These are phyloP conservation scores for Elaeis oleifera DNA, from an alignment of 202 grass and related monocot species.

Conservation along the genomic window DNA sequence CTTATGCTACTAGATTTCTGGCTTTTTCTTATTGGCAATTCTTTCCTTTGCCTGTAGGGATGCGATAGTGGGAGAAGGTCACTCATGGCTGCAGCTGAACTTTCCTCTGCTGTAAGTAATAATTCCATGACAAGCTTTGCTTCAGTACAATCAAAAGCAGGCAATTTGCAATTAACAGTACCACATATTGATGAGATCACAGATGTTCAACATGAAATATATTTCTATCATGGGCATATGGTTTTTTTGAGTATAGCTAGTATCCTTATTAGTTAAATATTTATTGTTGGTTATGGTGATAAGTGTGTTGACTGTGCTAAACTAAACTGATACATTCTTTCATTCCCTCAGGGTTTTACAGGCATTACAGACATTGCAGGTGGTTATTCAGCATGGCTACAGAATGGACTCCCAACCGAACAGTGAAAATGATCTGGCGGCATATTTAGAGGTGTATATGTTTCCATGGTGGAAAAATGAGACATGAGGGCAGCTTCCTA, in stretches of 20 bases:
- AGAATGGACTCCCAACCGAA: slow-evolving; percentile 3
- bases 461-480: too few species aligned
- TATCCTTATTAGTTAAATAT: not conserved
- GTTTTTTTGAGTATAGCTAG: not conserved
- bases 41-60: not conserved
- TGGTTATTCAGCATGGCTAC: slow-evolving; percentile 1
- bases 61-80: not conserved
- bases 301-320: too few species aligned
- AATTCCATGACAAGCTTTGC: not conserved
- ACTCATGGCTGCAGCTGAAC: slow-evolving; percentile 5
- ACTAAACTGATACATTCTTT: too few species aligned
- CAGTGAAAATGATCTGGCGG: not conserved
- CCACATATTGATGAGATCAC: too few species aligned
- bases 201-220: too few species aligned
- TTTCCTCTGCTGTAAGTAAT: slow-evolving; percentile 2
- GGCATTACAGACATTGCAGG: not conserved
- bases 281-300: not conserved
- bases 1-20: too few species aligned
- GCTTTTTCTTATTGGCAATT: too few species aligned
- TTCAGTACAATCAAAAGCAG: too few species aligned
- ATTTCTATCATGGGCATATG: too few species aligned
- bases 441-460: too few species aligned
- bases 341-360: not conserved
- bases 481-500: too few species aligned
- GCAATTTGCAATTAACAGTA: too few species aligned